Conservation (phyloP, 2,329 filamentous ascomycete species). For the Chaetomium sp. region DNA sequence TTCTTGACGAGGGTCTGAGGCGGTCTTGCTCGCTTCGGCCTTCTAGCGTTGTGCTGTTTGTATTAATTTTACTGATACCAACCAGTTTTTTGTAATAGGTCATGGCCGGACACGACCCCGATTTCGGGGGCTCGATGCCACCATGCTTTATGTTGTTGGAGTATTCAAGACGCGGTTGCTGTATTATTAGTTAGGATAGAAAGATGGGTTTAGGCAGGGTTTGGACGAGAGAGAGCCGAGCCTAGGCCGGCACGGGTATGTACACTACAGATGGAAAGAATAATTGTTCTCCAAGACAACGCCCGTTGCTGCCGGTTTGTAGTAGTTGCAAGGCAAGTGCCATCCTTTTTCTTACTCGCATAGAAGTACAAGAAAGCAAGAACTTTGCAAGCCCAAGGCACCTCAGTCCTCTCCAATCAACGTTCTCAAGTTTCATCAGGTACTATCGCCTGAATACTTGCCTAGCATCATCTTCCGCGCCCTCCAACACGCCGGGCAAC, state of each 20-base stretch:
- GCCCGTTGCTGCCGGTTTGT: not conserved
- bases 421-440: not conserved
- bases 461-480: not conserved
- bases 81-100: slow-evolving; percentile 6
- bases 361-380: not conserved
- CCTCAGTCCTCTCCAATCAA: no score
- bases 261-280: not conserved
- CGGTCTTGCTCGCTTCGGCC: not conserved
- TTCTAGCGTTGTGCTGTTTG: not conserved
- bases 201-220: not conserved
- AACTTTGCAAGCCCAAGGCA: not conserved
- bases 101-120: not conserved
- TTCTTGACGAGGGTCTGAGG: not conserved
- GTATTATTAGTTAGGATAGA: slow-evolving; percentile 8
- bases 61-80: slow-evolving; percentile 8
- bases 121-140: not conserved
- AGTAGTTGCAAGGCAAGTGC: not conserved
- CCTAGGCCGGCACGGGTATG: no score
- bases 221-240: not conserved
- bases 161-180: not conserved
- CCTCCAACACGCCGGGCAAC: not conserved
- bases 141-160: not conserved
- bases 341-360: not conserved
- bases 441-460: not conserved
- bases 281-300: not conserved